Conservation (phyloP, 106 monocot species). For the Posidonia australis region DNA sequence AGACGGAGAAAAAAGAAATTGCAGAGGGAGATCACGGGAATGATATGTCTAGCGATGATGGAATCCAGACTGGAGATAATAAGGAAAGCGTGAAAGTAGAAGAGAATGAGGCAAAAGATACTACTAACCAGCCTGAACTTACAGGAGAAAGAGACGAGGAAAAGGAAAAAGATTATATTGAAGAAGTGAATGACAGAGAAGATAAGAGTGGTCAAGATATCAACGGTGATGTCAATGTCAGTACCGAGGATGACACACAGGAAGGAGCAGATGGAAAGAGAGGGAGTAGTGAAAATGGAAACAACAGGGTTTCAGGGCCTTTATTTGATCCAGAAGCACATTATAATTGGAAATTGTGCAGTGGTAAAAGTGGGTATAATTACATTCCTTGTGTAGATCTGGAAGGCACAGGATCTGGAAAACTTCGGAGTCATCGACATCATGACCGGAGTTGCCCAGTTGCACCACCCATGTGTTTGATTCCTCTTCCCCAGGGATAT, state of each 20-base stretch:
- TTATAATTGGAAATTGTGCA: slow-evolving; percentile 71
- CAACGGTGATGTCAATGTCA: slow-evolving; percentile 4
- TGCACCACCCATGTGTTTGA: slow-evolving; percentile 42
- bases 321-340: slow-evolving; percentile 47
- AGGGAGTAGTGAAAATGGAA: slow-evolving; percentile 11
- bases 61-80: not conserved
- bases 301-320: slow-evolving; percentile 43
- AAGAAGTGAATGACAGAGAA: slow-evolving; percentile 12
- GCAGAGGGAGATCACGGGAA: not conserved
- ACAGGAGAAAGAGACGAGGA: slow-evolving; percentile 9
- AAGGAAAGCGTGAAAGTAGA: not conserved
- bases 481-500: slow-evolving; percentile 63
- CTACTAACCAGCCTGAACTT: slow-evolving; percentile 3
- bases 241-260: not conserved
- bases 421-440: slow-evolving; percentile 39
- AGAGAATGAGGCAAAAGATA: not conserved
- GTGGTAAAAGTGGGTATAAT: slow-evolving; percentile 39
- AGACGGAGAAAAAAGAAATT: not conserved
- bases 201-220: slow-evolving; percentile 22
- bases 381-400: slow-evolving; percentile 75
- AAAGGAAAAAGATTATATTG: slow-evolving; percentile 15
- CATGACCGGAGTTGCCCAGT: slow-evolving; percentile 78
- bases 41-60: not conserved
- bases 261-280: slow-evolving; percentile 17
- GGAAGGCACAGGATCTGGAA: slow-evolving; percentile 39